These are phyloP conservation scores for Aurantiochytrium sp. DNA, from an alignment of 108 stramenopile genomes.

Conservation along the genomic window DNA sequence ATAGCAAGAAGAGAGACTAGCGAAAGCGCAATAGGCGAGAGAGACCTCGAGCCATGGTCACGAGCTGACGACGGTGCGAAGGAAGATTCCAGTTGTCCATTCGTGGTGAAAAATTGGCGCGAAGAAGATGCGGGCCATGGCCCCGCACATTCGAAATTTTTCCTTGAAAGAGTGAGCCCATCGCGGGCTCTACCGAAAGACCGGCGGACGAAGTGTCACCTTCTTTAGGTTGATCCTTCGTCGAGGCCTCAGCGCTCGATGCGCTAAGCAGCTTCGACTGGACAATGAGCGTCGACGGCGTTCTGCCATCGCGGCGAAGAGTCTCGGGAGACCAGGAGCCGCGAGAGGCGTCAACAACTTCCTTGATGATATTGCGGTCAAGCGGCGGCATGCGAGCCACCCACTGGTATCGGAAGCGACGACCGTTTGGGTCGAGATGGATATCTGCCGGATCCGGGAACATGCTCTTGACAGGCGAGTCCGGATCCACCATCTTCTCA, in stretches of 20 bases:
- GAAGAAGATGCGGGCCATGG: neutral
- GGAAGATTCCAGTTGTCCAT: neutral
- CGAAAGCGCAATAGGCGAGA: neutral
- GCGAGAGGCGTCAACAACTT: conserved; percentile 47
- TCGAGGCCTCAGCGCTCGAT: no score
- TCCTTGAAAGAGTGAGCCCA: no score
- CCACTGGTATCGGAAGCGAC: conserved; percentile 95
- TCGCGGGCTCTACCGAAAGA: no score
- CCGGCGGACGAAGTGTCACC: no score
- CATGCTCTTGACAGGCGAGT: conserved; percentile 88
- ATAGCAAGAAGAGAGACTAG: neutral
- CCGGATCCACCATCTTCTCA: conserved; percentile 73
- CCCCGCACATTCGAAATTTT: no score
- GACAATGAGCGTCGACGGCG: no score
- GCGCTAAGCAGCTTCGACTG: no score
- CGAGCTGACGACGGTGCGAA: neutral
- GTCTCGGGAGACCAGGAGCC: neutral
- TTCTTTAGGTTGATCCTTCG: no score
- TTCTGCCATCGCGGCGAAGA: no score
- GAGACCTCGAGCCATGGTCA: neutral
- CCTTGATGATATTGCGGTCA: conserved; percentile 77
- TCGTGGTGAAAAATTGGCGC: neutral
- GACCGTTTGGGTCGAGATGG: conserved; percentile 83
- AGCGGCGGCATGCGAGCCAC: conserved; percentile 95
- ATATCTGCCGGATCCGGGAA: conserved; percentile 72